Evolutionary conservation across 805 yeast species (phyloP), one percentile per base, ranked within the genome.

Genomic region (Metschnikowia lochheadii): DNA sequence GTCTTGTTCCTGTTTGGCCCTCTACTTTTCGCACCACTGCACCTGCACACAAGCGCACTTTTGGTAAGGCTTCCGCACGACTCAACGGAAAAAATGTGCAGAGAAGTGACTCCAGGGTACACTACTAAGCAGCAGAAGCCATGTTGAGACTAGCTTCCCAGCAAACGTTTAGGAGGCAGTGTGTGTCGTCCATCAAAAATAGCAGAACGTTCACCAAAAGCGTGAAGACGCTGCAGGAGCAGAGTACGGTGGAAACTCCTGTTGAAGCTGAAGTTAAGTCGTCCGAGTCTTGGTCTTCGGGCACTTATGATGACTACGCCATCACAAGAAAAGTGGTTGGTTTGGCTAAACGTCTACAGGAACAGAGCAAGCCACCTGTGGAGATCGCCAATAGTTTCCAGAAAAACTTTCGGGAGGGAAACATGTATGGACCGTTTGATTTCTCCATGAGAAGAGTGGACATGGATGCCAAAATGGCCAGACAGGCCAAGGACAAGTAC

Each of bases 381-480:
- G 60, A 63, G 33, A 66, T 73, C 23, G 65, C 52, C 46, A 54
- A 50, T 36, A 44, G 17, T 40, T 74, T 79, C 52, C 66, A 76
- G 34, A 77, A 72, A 60, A 75, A 67, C 49, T 82, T 85, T 63
- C 70, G 65, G 14, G 68, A 69, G 3, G 81, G 80, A 44, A 69
- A 78, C 4, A 78, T 81, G 0, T 89, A 89, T 63, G 92, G 87
- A 58, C 94, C 96, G 46, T 85, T 84, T 67, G 96, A 88, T 65
- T 88, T 89, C 59, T 79, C 87, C 31, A 66, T 81, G 60, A 80
- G 84, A 42, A 80, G 78, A 57, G 60, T 80, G 36, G 72, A 76
- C 53, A 77, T 81, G 57, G 83, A 80, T 43, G 72, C 65, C 55
- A 60, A 56, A 48, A 48, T 56, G 57, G 49, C 50, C 15, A 49